phyloP scores from a whole-genome alignment of 768 basidiomycete genomes.

The Boletus rubescentipes region DNA sequence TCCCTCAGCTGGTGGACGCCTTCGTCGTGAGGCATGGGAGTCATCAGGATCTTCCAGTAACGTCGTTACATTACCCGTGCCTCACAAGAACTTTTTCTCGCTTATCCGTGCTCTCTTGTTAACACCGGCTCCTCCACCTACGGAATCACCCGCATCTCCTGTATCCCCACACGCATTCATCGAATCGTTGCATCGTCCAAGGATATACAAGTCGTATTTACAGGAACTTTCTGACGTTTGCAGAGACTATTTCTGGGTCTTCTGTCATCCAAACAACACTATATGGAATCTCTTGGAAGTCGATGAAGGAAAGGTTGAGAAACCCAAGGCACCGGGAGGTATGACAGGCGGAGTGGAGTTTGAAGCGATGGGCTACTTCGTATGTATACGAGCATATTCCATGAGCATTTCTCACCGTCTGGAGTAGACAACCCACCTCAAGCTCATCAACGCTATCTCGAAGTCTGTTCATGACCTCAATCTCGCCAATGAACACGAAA shows the following conservation, averaged over 20 bases:
- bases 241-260: constrained; percentile 94
- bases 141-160: constrained; percentile 58
- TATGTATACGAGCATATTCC: constrained; percentile 40
- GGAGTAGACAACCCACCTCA: constrained; percentile 80
- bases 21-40: constrained; percentile 58
- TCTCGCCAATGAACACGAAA: constrained; percentile 64
- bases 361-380: constrained; percentile 95
- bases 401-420: constrained; percentile 8
- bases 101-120: constrained; percentile 76
- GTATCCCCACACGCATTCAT: constrained; percentile 83
- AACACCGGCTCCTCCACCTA: constrained; percentile 63
- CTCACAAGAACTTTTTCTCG: constrained; percentile 71
- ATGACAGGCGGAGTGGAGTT: constrained; percentile 99
- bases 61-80: constrained; percentile 64
- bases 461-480: constrained; percentile 63
- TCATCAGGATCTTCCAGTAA: constrained; percentile 43
- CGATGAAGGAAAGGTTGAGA: constrained; percentile 83
- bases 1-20: constrained; percentile 46
- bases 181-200: constrained; percentile 60
- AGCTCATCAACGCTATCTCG: constrained; percentile 79
- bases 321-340: constrained; percentile 90
- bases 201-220: constrained; percentile 81
- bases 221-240: constrained; percentile 87
- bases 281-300: constrained; percentile 86
- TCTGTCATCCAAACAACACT: constrained; percentile 92